Evolutionary conservation across 495 filamentous ascomycete genomes (phyloP).

Genomic region (Aspergillus haitiensis): DNA sequence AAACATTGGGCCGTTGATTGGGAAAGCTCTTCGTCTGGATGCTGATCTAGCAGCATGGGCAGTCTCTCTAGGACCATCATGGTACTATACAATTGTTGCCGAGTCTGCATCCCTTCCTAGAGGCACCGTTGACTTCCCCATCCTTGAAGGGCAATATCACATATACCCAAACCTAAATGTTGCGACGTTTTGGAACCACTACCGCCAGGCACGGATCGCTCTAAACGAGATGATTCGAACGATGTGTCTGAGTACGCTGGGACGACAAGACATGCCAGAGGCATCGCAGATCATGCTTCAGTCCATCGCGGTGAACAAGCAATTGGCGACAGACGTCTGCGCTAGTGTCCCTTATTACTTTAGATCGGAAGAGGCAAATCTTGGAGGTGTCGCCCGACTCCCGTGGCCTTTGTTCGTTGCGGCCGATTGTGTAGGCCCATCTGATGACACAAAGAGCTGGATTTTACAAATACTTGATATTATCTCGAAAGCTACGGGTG

Average conservation of each 20-base stretch:
- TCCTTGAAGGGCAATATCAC: slow-evolving; percentile 8
- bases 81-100: slow-evolving; percentile 6
- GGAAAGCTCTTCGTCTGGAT: slow-evolving; percentile 20
- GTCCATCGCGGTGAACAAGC: slow-evolving; percentile 11
- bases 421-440: neutral
- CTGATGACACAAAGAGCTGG: slow-evolving; percentile 7
- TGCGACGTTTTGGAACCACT: slow-evolving; percentile 23
- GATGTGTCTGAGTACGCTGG: neutral
- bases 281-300: slow-evolving; percentile 11
- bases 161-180: slow-evolving; percentile 6
- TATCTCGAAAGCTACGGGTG: slow-evolving; percentile 13
- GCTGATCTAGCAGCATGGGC: slow-evolving; percentile 18
- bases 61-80: slow-evolving; percentile 10
- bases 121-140: neutral
- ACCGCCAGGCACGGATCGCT: slow-evolving; percentile 21
- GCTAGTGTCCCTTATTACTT: slow-evolving; percentile 23
- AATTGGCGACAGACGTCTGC: slow-evolving; percentile 21
- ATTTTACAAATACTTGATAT: slow-evolving; percentile 11
- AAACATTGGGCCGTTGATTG: neutral
- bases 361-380: slow-evolving; percentile 3
- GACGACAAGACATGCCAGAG: neutral
- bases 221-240: slow-evolving; percentile 19
- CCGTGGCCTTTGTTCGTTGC: slow-evolving; percentile 26
- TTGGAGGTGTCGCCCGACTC: slow-evolving; percentile 19
- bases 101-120: neutral